Evolutionary conservation across 2,329 filamentous ascomycete species (phyloP), one percentile per base, ranked within the genome.

Genomic region (Drechslerella dactyloides): DNA sequence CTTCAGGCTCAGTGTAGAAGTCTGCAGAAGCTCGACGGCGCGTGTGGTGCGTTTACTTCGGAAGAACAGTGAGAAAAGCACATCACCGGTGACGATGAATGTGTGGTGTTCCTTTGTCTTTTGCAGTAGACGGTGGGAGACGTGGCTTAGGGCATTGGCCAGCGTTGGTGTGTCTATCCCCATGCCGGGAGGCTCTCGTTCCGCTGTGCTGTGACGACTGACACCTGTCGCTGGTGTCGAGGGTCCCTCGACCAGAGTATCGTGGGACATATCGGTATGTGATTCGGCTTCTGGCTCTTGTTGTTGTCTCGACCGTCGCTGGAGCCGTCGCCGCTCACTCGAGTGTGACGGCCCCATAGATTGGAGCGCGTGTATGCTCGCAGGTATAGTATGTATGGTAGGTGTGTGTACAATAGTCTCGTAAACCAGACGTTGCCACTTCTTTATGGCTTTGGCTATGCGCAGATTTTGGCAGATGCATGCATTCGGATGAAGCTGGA

Each of bases 61-160:
- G 40, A 73, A 73, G 57, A 73, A 68, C 7, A 73, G 33, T 2
- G 63, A 66, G 48, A 73, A 73, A 15, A 73, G 37, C 8, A 73
- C 54, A 2, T 52, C 53, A 0, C 56, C 56, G 2, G 61, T 62
- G 13, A 73, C 69, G 37, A 73, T 58, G 40, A 73, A 68, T n/a
- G 69, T 73, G 24, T 73, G 69, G 62, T 73, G 69, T 8, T 33
- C 23, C 27, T 73, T 73, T 13, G 69, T 73, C 62, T 73, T 73
- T 48, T 57, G 56, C 2, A 66, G 58, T 7, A 73, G 56, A 3
- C 63, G 61, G 24, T 30, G 8, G 30, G 69, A 73, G n/a, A 68
- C 40, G 60, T 72, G 60, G 33, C 50, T 57, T 61, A 72, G 13
- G 7, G 68, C 68, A 2, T 60, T 72, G 8, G 68, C 65, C 8